phyloP scores from a whole-genome alignment of 2,329 filamentous ascomycete genomes.

The Pseudogymnoascus sp. region DNA sequence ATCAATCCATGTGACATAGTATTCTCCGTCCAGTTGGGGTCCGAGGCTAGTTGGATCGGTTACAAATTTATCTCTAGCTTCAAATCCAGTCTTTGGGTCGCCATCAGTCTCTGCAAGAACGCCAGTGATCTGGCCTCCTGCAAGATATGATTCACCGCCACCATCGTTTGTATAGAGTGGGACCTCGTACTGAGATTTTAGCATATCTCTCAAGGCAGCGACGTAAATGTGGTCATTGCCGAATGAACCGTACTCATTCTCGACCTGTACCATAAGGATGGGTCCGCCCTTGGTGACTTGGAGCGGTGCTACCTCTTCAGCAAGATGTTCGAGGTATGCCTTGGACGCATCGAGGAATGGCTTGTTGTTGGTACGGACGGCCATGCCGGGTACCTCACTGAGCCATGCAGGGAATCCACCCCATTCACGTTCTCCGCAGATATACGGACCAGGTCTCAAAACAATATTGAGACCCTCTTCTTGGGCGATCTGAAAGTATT shows the following conservation, averaged over 20 bases:
- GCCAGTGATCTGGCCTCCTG: conserved; percentile 37
- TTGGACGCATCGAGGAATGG: conserved; percentile 37
- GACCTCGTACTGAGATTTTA: conserved; percentile 36
- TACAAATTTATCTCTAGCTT: conserved; percentile 36
- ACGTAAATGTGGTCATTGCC: conserved; percentile 40
- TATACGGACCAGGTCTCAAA: conserved; percentile 41
- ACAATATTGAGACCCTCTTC: conserved; percentile 42
- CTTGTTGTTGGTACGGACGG: conserved; percentile 34
- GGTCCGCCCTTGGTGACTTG: conserved; percentile 40
- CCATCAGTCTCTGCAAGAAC: conserved; percentile 42
- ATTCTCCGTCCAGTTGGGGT: conserved; percentile 42
- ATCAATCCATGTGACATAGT: conserved; percentile 40
- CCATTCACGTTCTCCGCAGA: conserved; percentile 41
- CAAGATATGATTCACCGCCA: conserved; percentile 35
- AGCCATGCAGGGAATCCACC: conserved; percentile 38
- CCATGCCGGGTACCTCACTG: conserved; percentile 35
- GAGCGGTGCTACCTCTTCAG: conserved; percentile 37
- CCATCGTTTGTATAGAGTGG: conserved; percentile 45
- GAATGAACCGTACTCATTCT: conserved; percentile 47
- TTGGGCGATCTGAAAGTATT: conserved; percentile 41
- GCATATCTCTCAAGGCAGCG: conserved; percentile 34
- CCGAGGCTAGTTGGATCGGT: conserved; percentile 37
- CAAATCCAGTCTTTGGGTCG: conserved; percentile 35
- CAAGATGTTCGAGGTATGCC: conserved; percentile 38
- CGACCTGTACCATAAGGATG: conserved; percentile 42